Base-by-base conservation (phyloP, 345 rosid genomes). In the Melaleuca alternifolia region DNA sequence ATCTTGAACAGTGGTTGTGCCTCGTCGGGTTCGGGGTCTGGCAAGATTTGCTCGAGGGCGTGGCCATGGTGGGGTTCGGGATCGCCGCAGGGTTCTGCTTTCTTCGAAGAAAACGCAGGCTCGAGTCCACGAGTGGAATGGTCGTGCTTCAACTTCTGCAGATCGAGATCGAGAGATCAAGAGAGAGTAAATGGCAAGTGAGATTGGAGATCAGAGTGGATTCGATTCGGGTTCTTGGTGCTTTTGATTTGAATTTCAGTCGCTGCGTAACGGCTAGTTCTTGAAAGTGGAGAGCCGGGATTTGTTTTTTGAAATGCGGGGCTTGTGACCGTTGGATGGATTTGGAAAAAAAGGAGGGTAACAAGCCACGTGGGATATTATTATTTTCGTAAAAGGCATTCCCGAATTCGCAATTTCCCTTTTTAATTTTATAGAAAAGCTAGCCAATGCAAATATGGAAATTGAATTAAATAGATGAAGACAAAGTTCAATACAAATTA, bases 1-100 rank as follows among this genome's bases (percentile, higher is more conserved):
- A 92, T 89, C 97, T 93, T 37, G 94, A 89, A 82, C 15, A 86
- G 65, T 93, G 91, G 86, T 88, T 85, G 84, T 91, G 83, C 83
- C 86, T 56, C n/a, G 50, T 6, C 57, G 84, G 89, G 86, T 85
- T 82, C 21, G 91, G 87, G 81, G 6, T 57, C 50, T 77, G 84
- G 77, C 84, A 50, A 16, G 84, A 37, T 23, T 86, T 86, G 84
- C 48, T 86, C 44, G 7, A 76, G 14, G 75, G 65, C 18, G n/a
- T 76, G 30, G 86, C 81, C 84, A 79, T 77, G 10, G 54, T 30
- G 1, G 14, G 81, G 54, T 52, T 4, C 20, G 3, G 41, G 21
- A 52, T 52, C 20, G 54, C 15, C 54, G 54, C 6, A 20, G 26
- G 81, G 26, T 2, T 59, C 14, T 33, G 23, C 59, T 54, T 18